Evolutionary conservation across 1,284 basidiomycete genomes (phyloP).

Genomic region (Pseudozyma sp.): DNA sequence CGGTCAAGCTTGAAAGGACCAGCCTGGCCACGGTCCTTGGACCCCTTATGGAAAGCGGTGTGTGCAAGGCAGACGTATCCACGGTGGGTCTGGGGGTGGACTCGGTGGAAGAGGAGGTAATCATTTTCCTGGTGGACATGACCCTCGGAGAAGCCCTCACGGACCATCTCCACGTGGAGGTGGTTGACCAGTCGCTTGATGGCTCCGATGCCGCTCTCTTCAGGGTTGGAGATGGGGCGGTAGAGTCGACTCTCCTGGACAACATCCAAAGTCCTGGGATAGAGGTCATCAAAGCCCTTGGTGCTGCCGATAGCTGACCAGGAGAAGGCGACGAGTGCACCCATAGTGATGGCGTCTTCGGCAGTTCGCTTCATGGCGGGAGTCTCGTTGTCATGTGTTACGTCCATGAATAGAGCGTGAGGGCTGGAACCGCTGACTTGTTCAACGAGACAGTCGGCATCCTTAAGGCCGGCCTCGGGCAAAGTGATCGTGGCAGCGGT

Average conservation of each 20-base stretch:
- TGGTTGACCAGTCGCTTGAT: constrained; percentile 63
- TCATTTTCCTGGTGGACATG: constrained; percentile 64
- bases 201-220: constrained; percentile 52
- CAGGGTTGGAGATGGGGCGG: constrained; percentile 33
- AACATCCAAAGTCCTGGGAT: constrained; percentile 59
- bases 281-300: constrained; percentile 64
- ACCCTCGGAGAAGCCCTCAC: constrained; percentile 57
- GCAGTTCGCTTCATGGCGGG: constrained; percentile 62
- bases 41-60: constrained; percentile 58
- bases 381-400: constrained; percentile 66
- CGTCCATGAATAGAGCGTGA: constrained; percentile 66
- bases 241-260: constrained; percentile 59
- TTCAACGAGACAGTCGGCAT: constrained; percentile 44
- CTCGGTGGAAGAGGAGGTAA: constrained; percentile 61
- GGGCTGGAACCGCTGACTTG: constrained; percentile 59
- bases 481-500: constrained; percentile 72
- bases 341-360: constrained; percentile 65
- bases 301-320: constrained; percentile 65
- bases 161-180: constrained; percentile 63
- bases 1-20: constrained; percentile 58
- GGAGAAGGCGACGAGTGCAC: constrained; percentile 62
- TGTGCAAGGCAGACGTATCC: constrained; percentile 61
- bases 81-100: constrained; percentile 62
- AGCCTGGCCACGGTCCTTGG: constrained; percentile 52
- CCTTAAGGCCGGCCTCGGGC: constrained; percentile 40